These are phyloP conservation scores for Talaromyces ruber DNA, from an alignment of 495 filamentous ascomycete genomes.

Conservation along the genomic window DNA sequence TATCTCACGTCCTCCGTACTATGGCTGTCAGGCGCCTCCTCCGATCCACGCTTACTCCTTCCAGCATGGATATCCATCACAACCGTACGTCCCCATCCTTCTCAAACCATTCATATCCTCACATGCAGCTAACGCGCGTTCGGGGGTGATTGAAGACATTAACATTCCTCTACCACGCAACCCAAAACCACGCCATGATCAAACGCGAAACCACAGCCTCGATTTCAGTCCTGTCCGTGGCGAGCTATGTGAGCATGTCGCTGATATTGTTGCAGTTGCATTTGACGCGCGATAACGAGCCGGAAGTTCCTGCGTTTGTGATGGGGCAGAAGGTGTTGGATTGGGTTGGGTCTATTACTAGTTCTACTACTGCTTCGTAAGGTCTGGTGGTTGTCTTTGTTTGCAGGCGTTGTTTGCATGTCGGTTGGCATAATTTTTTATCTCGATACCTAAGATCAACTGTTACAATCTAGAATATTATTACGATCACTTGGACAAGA, in stretches of 20 bases:
- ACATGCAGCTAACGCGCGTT: neutral
- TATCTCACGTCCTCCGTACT: constrained; percentile 77
- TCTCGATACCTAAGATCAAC: neutral
- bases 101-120: neutral
- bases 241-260: constrained; percentile 68
- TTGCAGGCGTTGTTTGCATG: neutral
- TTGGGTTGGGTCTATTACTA: constrained; percentile 15
- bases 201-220: constrained; percentile 72
- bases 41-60: constrained; percentile 69
- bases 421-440: constrained; percentile 1
- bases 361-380: neutral
- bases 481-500: too few relatives aligned
- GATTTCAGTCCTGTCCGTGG: constrained; percentile 65
- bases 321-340: constrained; percentile 40
- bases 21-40: constrained; percentile 63
- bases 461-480: constrained; percentile 8
- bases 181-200: constrained; percentile 73
- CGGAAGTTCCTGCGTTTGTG: constrained; percentile 53
- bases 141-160: constrained; percentile 56
- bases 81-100: constrained; percentile 39
- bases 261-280: constrained; percentile 61
- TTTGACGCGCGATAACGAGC: constrained; percentile 54
- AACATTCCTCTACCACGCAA: constrained; percentile 72
- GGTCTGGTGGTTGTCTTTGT: neutral
- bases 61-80: constrained; percentile 83